Evolutionary conservation across 768 basidiomycete species (phyloP).

Genomic region (Naganishia randhawae): DNA sequence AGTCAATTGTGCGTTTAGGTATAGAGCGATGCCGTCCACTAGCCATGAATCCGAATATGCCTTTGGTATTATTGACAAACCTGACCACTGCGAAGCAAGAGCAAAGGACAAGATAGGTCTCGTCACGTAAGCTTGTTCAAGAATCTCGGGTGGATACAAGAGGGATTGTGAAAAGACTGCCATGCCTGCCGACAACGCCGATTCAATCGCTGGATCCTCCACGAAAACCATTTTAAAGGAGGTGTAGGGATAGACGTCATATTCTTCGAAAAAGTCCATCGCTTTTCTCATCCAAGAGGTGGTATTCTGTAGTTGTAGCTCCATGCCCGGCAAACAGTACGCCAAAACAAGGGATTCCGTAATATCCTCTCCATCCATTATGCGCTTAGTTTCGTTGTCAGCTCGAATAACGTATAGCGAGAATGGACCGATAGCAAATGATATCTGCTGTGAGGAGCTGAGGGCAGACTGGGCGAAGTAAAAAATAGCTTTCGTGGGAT

Average conservation of each 20-base stretch:
- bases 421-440: slow-evolving; percentile 94
- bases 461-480: slow-evolving; percentile 78
- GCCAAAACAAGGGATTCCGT: slow-evolving; percentile 63
- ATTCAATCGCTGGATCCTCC: slow-evolving; percentile 74
- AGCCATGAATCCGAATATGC: slow-evolving; percentile 93
- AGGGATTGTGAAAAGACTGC: slow-evolving; percentile 75
- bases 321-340: slow-evolving; percentile 87
- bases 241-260: slow-evolving; percentile 86
- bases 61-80: slow-evolving; percentile 91
- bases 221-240: slow-evolving; percentile 94
- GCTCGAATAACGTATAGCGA: slow-evolving; percentile 69
- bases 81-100: slow-evolving; percentile 92
- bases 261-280: slow-evolving; percentile 80
- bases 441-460: slow-evolving; percentile 93
- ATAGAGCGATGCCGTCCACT: slow-evolving; percentile 86
- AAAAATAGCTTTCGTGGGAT: slow-evolving; percentile 90
- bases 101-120: slow-evolving; percentile 80
- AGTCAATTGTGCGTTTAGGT: slow-evolving; percentile 83
- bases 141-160: slow-evolving; percentile 77
- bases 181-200: slow-evolving; percentile 79
- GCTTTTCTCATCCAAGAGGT: slow-evolving; percentile 75
- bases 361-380: slow-evolving; percentile 54
- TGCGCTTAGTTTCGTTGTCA: slow-evolving; percentile 59
- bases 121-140: slow-evolving; percentile 89
- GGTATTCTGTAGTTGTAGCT: slow-evolving; percentile 65